Base-by-base conservation (phyloP, 306 rosid genomes). In the Corylus avellana region DNA sequence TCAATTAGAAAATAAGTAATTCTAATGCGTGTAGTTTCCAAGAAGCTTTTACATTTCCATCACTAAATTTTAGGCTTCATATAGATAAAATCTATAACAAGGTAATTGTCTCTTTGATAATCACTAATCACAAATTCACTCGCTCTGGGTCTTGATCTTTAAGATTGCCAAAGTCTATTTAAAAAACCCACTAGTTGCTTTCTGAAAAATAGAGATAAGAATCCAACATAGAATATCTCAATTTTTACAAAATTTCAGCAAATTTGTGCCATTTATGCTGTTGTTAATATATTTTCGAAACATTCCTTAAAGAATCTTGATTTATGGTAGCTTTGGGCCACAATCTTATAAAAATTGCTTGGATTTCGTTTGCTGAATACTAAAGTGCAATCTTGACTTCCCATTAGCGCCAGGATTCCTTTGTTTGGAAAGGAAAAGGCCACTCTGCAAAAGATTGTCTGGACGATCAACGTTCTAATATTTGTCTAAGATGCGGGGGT, bases 401-500 rank as follows among this genome's bases (percentile, higher is more conserved):
- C 9, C 53, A 27, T 29, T 58, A 76, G 79, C 20, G 73, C 32
- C 61, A 46, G 51, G 67, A 75, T 62, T 64, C 50, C 73, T 64
- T 76, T 64, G 54, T 39, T 39, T 32, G 73, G 27, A 76, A 64
- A 64, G 72, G 18, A 50, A 53, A 47, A 64, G 64, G 73, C 35
- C 63, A 35, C 17, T 2, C 56, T n/a, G 79, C 73, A 49, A 76
- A 18, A 64, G 48, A 51, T 64, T n/a, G 51, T 58, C 73, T 48
- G 39, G 70, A 58, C 62, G 44, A 76, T 76, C 62, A 72, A 49
- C 32, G 32, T 20, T 25, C 63, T 49, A 39, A 27, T 48, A 66
- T 64, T 35, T 76, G 79, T 66, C 79, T 76, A 61, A 76, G 73
- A 76, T 76, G 79, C 7, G 79, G 79, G 50, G 73, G 69, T 37